These are phyloP conservation scores for Zymoseptoria brevis DNA, from an alignment of 2,329 filamentous ascomycete species.

Conservation along the genomic window DNA sequence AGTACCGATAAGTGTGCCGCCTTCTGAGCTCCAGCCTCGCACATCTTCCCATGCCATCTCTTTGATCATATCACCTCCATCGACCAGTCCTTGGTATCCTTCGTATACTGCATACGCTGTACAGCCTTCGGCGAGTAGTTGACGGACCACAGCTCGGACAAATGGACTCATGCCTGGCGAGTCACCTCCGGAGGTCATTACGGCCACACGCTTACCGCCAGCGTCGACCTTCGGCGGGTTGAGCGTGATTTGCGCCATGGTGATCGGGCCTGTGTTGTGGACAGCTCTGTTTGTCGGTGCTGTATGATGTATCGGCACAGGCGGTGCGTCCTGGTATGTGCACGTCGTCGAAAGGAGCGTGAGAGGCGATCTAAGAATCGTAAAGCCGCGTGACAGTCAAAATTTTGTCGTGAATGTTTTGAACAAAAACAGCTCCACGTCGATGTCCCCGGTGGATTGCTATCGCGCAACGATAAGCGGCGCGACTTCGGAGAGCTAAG, in stretches of 20 bases:
- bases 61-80: conserved; percentile 79
- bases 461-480: neutral
- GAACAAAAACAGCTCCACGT: neutral
- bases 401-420: neutral
- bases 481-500: neutral
- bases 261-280: neutral
- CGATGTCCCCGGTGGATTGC: neutral
- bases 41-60: conserved; percentile 90
- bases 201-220: conserved; percentile 60
- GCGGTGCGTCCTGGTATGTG: neutral
- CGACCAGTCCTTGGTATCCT: conserved; percentile 90
- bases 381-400: neutral
- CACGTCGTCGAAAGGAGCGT: neutral
- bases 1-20: conserved; percentile 91
- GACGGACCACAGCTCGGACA: conserved; percentile 83
- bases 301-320: neutral
- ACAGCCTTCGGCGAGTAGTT: conserved; percentile 67
- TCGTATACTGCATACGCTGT: conserved; percentile 58
- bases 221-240: conserved; percentile 23
- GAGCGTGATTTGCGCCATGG: conserved; percentile 27
- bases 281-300: neutral
- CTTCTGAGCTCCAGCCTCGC: conserved; percentile 85
- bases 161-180: conserved; percentile 92
- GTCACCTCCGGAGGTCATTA: conserved; percentile 93
- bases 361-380: neutral